Evolutionary conservation across 78 protist genomes (phyloP).

Genomic region (Polysphondylium violaceum): DNA sequence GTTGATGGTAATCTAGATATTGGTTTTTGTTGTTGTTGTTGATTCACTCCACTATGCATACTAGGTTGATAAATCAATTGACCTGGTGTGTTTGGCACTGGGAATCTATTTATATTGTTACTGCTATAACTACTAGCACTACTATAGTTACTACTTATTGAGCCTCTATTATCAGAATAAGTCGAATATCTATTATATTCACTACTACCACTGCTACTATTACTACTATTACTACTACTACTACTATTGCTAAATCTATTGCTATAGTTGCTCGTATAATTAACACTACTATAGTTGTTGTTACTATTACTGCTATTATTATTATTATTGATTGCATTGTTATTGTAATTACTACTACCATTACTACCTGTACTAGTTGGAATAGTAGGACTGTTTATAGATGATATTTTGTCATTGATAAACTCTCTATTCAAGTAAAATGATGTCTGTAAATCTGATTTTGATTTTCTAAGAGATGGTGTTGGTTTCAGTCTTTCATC

Average conservation of each 20-base stretch:
- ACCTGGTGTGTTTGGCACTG: slow-evolving; percentile 20
- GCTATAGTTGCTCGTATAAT: background rate
- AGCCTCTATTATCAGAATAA: background rate
- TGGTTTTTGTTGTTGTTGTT: background rate
- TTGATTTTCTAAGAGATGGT: slow-evolving; percentile 35
- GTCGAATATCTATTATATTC: background rate
- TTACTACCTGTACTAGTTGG: too few relatives aligned
- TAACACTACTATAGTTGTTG: background rate
- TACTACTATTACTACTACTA: background rate
- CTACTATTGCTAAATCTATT: background rate
- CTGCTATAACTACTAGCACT: background rate
- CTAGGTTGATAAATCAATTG: slow-evolving; percentile 21
- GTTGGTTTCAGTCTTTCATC: background rate
- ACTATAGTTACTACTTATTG: background rate
- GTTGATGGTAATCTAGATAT: too few relatives aligned
- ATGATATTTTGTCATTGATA: background rate
- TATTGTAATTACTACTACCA: slow-evolving; percentile 7
- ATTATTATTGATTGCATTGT: too few relatives aligned
- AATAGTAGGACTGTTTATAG: too few relatives aligned
- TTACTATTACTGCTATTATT: background rate
- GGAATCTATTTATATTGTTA: background rate
- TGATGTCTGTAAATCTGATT: slow-evolving; percentile 19
- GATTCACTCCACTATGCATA: background rate
- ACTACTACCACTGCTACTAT: too few relatives aligned
- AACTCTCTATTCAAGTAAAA: background rate